Percentiles rank a stretch among this genome's conserved stretches.
Evolutionary conservation across 176 grass and related monocot species (phyloP).

Genomic region (Juncus effusus): DNA sequence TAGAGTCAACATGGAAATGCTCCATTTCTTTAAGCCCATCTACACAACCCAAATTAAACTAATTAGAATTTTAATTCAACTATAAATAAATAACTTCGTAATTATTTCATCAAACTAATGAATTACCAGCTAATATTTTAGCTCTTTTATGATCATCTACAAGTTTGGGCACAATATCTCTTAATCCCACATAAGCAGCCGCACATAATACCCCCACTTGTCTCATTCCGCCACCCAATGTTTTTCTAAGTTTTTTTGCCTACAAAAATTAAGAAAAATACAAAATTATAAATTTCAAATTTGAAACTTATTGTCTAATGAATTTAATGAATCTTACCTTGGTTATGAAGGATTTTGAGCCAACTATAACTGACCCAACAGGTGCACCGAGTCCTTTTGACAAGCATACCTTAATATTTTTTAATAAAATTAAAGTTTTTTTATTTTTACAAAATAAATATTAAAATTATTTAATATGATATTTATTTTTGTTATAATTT

Average conservation of each 20-base stretch:
- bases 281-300: neutral
- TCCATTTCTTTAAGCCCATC: slow-evolving; percentile 79
- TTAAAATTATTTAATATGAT: neutral
- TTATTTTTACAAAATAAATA: neutral
- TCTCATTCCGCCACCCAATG: slow-evolving; percentile 93
- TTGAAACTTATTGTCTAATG: neutral
- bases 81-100: neutral
- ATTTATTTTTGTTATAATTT: neutral
- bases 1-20: slow-evolving; percentile 46
- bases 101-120: neutral
- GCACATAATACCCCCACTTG: slow-evolving; percentile 91
- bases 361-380: slow-evolving; percentile 80
- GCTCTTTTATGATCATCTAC: slow-evolving; percentile 76
- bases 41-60: slow-evolving; percentile 24
- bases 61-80: neutral
- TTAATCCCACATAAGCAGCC: slow-evolving; percentile 70
- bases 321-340: slow-evolving; percentile 44
- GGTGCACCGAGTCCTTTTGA: slow-evolving; percentile 95
- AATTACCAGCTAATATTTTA: slow-evolving; percentile 71
- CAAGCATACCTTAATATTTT: slow-evolving; percentile 61
- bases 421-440: neutral
- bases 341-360: slow-evolving; percentile 61
- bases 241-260: slow-evolving; percentile 90
- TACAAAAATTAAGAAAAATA: slow-evolving; percentile 14
- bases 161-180: slow-evolving; percentile 59